Base-by-base conservation (phyloP, 2,329 filamentous ascomycete species). In the Trichoderma afroharzianum region DNA sequence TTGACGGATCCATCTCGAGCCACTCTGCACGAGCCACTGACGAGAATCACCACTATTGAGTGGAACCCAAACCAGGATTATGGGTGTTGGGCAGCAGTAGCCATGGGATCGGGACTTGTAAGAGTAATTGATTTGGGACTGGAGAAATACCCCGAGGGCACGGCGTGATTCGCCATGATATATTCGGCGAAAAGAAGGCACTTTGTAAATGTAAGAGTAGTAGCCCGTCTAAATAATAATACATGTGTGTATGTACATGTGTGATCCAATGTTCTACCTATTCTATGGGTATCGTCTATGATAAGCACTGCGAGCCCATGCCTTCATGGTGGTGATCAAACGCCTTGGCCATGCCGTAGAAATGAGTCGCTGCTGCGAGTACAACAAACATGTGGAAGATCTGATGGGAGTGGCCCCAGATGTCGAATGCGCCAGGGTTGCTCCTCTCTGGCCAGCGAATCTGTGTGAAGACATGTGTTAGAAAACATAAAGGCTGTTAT, bases 341-440 rank as follows among this genome's bases (percentile, higher is more conserved):
- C 4, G 95, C 95, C 81, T 90, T 92, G 33, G 93, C 79, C 82
- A 98, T 87, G 63, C 93, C 95, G 67, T 90, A 90, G 72, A 98
- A 84, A 84, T 99, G 96, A 28, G 92, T 88, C 1, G 88, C 87
- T 0, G 94, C 95, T 0, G 96, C 96, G 73, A 94, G 81, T 18
- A 98, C 85, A 32, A 99, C 95, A 74, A 96, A 87, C 50, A 97
- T 84, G 83, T 99, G 96, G 81, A 99, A 99, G 74, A 99, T 92
- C 83, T 99, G 96, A 81, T 99, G 96, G 24, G 94, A 97, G 79
- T 91, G 94, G 47, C 96, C 95, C 88, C 93, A 93, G 66, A 98
- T 93, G 81, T 99, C 96, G 78, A 95, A 98, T 8, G 81, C 85
- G 1, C 94, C 93, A 0, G 95, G 96, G 58, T 84, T 88, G 77